These are phyloP conservation scores for Boletus smithii DNA, from an alignment of 1,284 basidiomycete species.

Conservation along the genomic window DNA sequence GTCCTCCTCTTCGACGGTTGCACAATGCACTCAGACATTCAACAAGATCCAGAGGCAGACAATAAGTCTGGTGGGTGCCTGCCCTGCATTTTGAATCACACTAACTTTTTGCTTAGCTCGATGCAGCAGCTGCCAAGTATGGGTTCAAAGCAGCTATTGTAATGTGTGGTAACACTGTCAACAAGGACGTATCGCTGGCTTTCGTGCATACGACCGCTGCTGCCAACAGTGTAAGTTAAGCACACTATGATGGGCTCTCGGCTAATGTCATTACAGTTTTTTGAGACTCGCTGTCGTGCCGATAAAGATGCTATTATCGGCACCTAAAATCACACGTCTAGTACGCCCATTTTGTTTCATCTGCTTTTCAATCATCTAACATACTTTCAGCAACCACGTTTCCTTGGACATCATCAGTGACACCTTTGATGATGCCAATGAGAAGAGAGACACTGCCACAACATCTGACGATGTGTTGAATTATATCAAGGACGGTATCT, in stretches of 20 bases:
- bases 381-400: neutral
- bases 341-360: neutral
- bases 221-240: neutral
- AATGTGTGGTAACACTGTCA: slow-evolving; percentile 11
- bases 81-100: neutral
- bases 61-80: neutral
- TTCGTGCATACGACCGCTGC: slow-evolving; percentile 1
- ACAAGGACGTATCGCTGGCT: slow-evolving; percentile 7
- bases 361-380: neutral
- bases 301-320: slow-evolving; percentile 5
- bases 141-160: slow-evolving; percentile 8
- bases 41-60: neutral
- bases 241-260: neutral
- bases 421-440: neutral
- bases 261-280: slow-evolving; percentile 6
- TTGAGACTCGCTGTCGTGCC: slow-evolving; percentile 1
- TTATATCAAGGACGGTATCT: neutral
- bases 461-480: neutral
- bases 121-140: slow-evolving; percentile 1
- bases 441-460: neutral
- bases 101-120: neutral
- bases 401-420: slow-evolving; percentile 3
- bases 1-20: neutral
- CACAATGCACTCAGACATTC: neutral
- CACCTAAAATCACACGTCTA: slow-evolving; percentile 12